Evolutionary conservation across 108 stramenopile genomes (phyloP).

Genomic region (Epipyxis sp.): DNA sequence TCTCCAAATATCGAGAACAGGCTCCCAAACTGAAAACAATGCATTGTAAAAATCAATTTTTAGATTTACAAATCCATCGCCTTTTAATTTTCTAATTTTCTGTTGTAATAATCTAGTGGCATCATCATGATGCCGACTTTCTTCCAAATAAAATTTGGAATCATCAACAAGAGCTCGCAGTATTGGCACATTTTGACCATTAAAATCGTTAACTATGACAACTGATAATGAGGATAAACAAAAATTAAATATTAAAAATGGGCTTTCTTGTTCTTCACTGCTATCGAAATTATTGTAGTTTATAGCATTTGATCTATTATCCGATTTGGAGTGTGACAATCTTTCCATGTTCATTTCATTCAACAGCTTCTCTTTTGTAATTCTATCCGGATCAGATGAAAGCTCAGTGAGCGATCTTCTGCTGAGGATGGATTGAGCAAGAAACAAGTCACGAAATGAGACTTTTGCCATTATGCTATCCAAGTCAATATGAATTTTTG

Average conservation of each 20-base stretch:
- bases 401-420: not conserved
- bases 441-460: constrained; percentile 20
- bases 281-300: not conserved
- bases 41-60: constrained; percentile 26
- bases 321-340: no score
- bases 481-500: not conserved
- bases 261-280: not conserved
- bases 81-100: not conserved
- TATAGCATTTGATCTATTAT: not conserved
- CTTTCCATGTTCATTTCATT: no score
- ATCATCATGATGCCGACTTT: no score
- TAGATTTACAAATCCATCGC: not conserved
- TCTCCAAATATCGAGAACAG: constrained; percentile 13
- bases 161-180: not conserved
- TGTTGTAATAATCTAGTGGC: not conserved
- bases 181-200: no score
- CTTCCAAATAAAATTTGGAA: no score
- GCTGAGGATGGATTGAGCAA: constrained; percentile 3
- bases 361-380: not conserved
- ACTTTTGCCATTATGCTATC: not conserved
- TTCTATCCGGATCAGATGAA: not conserved
- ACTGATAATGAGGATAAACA: no score
- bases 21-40: not conserved
- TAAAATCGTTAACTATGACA: no score
- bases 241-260: not conserved